phyloP scores from a whole-genome alignment of 176 grass and related monocot species.

The Alloteropsis semialata region DNA sequence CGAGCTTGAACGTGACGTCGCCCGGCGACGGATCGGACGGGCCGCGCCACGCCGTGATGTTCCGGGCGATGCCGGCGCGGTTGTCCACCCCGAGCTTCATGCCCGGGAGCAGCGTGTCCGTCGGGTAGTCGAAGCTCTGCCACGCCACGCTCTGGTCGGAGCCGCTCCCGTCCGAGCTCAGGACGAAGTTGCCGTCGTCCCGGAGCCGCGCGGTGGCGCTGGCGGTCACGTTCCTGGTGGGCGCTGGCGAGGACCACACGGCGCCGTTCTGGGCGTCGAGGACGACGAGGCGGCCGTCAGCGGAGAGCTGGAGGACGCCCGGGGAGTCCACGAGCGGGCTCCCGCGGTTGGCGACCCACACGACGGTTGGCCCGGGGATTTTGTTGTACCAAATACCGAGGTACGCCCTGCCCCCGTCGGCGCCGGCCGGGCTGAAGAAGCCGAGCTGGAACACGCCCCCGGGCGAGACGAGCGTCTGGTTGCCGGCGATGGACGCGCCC shows the following conservation, averaged over 20 bases:
- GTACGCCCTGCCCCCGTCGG: constrained; percentile 7
- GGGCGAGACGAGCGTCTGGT: constrained; percentile 56
- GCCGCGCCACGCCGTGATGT: constrained; percentile 54
- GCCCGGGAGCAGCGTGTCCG: constrained; percentile 47
- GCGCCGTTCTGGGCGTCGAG: constrained; percentile 23
- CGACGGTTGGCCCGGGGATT: constrained; percentile 19
- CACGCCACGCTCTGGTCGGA: constrained; percentile 11
- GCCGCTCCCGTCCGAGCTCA: constrained; percentile 31
- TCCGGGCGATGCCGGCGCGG: constrained; percentile 12
- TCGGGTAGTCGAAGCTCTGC: constrained; percentile 70
- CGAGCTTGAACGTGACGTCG: constrained; percentile 33
- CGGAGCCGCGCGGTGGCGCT: constrained; percentile 2
- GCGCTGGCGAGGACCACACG: constrained; percentile 30
- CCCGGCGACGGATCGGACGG: constrained; percentile 42
- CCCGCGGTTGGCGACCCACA: constrained; percentile 57
- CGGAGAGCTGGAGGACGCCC: constrained; percentile 13
- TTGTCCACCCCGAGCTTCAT: constrained; percentile 56
- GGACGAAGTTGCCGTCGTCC: constrained; percentile 45
- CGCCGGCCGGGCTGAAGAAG: constrained; percentile 51
- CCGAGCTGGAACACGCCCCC: constrained; percentile 47
- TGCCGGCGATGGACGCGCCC: constrained; percentile 15
- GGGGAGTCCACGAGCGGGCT: neutral
- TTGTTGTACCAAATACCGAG: constrained; percentile 42
- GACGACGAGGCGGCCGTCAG: constrained; percentile 33
- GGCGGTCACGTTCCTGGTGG: neutral